Base-by-base conservation (phyloP, 306 rosid species). In the Lathyrus aphaca region DNA sequence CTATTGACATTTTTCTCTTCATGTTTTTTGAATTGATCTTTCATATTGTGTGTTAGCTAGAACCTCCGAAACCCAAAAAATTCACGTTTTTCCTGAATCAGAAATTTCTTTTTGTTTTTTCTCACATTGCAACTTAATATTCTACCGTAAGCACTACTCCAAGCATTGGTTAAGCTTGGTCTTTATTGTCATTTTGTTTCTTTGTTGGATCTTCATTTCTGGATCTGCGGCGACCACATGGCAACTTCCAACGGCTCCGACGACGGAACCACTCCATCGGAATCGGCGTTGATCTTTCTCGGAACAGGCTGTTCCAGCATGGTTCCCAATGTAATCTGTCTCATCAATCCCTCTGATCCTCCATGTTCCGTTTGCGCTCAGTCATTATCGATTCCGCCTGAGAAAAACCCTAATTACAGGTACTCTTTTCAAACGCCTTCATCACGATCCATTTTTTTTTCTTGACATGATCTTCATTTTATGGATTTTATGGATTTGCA, bases 261-360 rank as follows among this genome's bases (percentile, higher is more conserved):
- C 32, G 57, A 66, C 79, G 84, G 65, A 45, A 10, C 72, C 37
- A 2, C 64, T 18, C 50, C 64, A 2, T 30, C 81, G 57, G 73
- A 76, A 82, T 94, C 99, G 61, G 96, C 96, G 30, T 71, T 94
- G 71, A 88, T 94, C 65, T 94, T 94, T 50, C 84, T 94, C 61
- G 99, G 99, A 1, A 91, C 97, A 6, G 99, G 99, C 2, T 88
- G 96, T 50, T 94, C 99, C 1, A 81, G 99, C 84, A 82, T 96
- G 80, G 84, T 94, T 56, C 99, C 99, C 69, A 82, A 85, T 69
- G 44, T 84, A 59, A 68, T 68, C 86, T 94, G 99, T 81, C 77
- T 94, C 66, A 81, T 91, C 83, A 91, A 74, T 64, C 95, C 97
- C 5, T 76, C 97, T 35, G 77, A 91, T 81, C 97, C 98, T 48